These are phyloP conservation scores for Microcos paniculata DNA, from an alignment of 345 rosid species.

Conservation along the genomic window DNA sequence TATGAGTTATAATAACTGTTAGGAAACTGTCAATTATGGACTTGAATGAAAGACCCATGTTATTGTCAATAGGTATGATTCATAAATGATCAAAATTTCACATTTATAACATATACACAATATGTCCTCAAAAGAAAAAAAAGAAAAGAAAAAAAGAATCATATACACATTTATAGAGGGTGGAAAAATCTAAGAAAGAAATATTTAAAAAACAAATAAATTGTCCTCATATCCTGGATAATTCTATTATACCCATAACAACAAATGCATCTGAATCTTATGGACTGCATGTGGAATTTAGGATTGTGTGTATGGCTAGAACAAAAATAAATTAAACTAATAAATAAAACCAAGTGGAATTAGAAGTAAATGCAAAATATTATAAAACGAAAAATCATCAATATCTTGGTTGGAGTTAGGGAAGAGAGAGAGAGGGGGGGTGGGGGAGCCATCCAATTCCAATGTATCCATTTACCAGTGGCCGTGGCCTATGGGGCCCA, in stretches of 20 bases:
- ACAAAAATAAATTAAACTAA: neutral
- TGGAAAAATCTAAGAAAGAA: neutral
- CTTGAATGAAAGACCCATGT: neutral
- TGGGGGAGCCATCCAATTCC: conserved; percentile 9
- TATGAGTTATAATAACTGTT: neutral
- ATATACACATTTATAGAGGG: neutral
- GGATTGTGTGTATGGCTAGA: neutral
- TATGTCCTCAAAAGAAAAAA: no score
- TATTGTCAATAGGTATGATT: neutral
- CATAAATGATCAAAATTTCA: neutral
- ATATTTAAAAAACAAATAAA: neutral
- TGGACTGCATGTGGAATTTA: conserved; percentile 7
- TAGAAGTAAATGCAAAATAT: neutral
- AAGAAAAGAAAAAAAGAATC: no score
- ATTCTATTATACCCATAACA: neutral
- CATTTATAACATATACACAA: no score
- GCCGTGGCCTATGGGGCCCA: conserved; percentile 10
- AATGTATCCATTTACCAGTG: conserved; percentile 11
- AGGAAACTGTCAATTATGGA: neutral
- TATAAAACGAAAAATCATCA: neutral
- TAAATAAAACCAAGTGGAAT: neutral
- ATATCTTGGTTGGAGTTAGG: neutral
- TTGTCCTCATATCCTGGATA: neutral
- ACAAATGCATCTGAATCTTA: conserved; percentile 4
- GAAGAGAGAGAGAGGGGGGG: neutral